Evolutionary conservation across 116 monocot genomes (phyloP).

Genomic region (Cymodocea nodosa): DNA sequence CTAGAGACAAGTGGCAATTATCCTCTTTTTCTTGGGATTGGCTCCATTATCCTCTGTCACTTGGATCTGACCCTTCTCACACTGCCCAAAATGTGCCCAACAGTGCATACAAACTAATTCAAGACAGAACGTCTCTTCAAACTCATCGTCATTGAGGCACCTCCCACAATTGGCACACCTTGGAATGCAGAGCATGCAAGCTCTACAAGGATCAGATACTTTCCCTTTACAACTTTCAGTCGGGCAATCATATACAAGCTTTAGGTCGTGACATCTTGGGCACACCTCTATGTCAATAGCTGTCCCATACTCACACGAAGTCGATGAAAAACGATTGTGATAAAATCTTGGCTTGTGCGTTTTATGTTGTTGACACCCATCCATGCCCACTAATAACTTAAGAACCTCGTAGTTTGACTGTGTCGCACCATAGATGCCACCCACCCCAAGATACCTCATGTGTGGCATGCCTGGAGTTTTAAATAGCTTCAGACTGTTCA

Average conservation of each 20-base stretch:
- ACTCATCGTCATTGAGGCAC: constrained; percentile 40
- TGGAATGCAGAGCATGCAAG: constrained; percentile 40
- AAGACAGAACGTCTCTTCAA: constrained; percentile 48
- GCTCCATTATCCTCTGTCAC: too few relatives aligned
- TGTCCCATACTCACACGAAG: constrained; percentile 32
- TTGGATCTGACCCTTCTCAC: not conserved
- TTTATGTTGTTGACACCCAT: constrained; percentile 5
- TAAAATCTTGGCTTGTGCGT: constrained; percentile 30
- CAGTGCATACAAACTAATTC: constrained; percentile 36
- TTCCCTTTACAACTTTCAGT: constrained; percentile 27
- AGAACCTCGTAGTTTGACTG: constrained; percentile 34
- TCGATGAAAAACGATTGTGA: constrained; percentile 12
- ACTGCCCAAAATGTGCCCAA: constrained; percentile 9
- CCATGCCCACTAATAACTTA: constrained; percentile 17
- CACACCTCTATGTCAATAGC: constrained; percentile 48
- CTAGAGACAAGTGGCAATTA: too few relatives aligned
- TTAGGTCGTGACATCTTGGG: constrained; percentile 31
- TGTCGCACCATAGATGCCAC: constrained; percentile 33
- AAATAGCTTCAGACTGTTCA: constrained; percentile 31
- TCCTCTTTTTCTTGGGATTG: too few relatives aligned
- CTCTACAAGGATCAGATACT: constrained; percentile 28
- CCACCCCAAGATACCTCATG: constrained; percentile 32
- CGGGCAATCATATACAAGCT: constrained; percentile 58
- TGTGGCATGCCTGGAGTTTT: constrained; percentile 18
- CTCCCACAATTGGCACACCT: constrained; percentile 51